Evolutionary conservation across 106 monocot species (phyloP), one percentile per base, ranked within the genome.

Genomic region (Dendrobium catenatum): DNA sequence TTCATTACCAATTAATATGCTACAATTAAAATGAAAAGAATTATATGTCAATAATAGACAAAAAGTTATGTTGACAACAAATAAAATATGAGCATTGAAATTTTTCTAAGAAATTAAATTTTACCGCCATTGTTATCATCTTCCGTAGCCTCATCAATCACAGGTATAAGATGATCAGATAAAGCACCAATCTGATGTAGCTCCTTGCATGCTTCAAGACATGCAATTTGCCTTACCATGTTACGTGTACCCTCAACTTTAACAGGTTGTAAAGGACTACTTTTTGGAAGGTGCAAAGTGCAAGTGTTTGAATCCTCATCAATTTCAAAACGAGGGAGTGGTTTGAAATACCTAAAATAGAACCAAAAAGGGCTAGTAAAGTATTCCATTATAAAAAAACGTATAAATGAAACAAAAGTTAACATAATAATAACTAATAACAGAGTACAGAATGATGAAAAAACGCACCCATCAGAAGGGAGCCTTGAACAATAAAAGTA

Each of bases 401-500:
- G 4, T 43, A 43, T 7, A 22, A 58, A 70, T 15, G 55, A 61
- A 80, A 33, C 29, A 64, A 13, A 27, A 43, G 18, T n/a, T 5
- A 67, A 46, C 6, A 68, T 11, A 9, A 9, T n/a, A 76, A 80
- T 26, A 59, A 42, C 46, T 46, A 46, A 46, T 77, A 55, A 3
- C 22, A 5, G 20, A 79, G 18, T 37, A 61, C 18, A 33, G 56
- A 43, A 37, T 67, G 22, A 64, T 24, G 7, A 68, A 29, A 64
- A n/a, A 80, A 81, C 48, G 22, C 58, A 92, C 91, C 85, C 40
- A 80, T 92, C 91, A 42, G 89, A 87, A 49, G 91, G 91, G 54
- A 92, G 91, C 55, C 87, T 78, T 5, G 89, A 87, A 75, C 92
- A 92, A 75, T 89, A 92, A 55, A 86, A 81, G 72, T 89, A 84